Evolutionary conservation across 805 yeast species (phyloP).

Genomic region (Monosporozyma yasuniensis): DNA sequence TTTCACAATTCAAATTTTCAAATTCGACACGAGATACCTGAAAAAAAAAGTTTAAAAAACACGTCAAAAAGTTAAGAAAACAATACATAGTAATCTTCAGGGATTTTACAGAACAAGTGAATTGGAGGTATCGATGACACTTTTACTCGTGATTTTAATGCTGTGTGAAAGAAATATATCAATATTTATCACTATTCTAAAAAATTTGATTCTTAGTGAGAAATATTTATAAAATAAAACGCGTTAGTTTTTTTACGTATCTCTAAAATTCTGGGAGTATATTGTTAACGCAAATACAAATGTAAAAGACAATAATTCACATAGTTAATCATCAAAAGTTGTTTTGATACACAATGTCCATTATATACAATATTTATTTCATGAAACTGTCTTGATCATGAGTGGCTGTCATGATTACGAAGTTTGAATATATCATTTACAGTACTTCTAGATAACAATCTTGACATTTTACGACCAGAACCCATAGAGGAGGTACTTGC

Average conservation of each 20-base stretch:
- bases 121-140: too few relatives aligned
- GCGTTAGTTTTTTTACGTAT: too few relatives aligned
- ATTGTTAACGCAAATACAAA: not conserved
- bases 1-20: not conserved
- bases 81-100: too few relatives aligned
- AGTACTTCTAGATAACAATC: conserved; percentile 20
- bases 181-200: too few relatives aligned
- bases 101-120: too few relatives aligned
- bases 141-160: too few relatives aligned
- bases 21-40: not conserved
- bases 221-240: too few relatives aligned
- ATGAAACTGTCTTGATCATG: not conserved
- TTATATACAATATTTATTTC: not conserved
- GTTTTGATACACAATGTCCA: not conserved
- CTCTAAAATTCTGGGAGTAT: not conserved
- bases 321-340: not conserved
- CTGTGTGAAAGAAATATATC: not conserved
- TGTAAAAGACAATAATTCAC: too few relatives aligned
- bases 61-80: not conserved
- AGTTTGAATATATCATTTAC: conserved; percentile 22
- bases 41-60: not conserved
- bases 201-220: too few relatives aligned
- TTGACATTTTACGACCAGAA: conserved; percentile 22
- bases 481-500: conserved; percentile 6
- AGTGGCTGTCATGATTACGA: conserved; percentile 18